Conservation (phyloP, 306 rosid genomes). For the Inga oerstediana region DNA sequence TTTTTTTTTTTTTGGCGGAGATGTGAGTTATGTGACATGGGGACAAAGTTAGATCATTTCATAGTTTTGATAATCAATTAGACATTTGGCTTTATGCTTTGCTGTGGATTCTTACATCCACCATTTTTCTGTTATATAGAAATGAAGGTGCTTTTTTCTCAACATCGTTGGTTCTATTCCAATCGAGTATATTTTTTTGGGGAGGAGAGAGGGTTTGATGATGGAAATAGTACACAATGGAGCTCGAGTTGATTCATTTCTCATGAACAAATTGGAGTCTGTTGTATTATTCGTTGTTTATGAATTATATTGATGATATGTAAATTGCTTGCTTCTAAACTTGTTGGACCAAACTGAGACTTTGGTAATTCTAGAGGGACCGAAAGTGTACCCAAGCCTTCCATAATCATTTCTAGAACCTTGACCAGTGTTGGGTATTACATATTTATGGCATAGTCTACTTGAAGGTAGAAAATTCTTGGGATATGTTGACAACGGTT, state of each 20-base stretch:
- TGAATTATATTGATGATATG: not conserved
- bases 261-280: no score
- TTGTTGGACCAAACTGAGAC: not conserved
- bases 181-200: no score
- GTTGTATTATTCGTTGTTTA: not conserved
- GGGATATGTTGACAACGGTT: not conserved
- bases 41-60: not conserved
- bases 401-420: slow-evolving; percentile 23
- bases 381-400: not conserved
- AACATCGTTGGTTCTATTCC: no score
- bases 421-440: not conserved
- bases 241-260: no score
- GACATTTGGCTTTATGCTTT: not conserved
- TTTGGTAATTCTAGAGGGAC: not conserved
- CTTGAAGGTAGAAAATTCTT: slow-evolving; percentile 3
- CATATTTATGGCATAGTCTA: not conserved
- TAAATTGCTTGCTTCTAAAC: not conserved
- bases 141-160: no score
- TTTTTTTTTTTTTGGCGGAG: not conserved
- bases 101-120: not conserved
- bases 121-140: no score
- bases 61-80: not conserved
- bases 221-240: no score
- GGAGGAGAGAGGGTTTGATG: no score
- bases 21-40: not conserved